phyloP scores from a whole-genome alignment of 2,329 filamentous ascomycete genomes.

The Sphaerulina musiva region DNA sequence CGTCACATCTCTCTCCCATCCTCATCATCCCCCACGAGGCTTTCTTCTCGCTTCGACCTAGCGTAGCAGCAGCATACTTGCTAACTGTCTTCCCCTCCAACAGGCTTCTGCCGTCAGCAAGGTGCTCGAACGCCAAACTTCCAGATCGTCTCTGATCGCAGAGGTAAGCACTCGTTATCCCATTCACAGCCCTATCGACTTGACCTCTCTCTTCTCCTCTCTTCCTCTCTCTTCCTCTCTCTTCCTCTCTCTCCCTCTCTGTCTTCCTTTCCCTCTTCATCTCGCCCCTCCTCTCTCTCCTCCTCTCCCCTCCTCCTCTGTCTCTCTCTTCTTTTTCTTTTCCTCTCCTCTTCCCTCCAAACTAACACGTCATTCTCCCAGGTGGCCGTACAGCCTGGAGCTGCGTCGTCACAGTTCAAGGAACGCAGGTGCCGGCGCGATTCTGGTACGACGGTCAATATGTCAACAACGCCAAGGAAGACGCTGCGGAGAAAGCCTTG shows the following conservation, averaged over 20 bases:
- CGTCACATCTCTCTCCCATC: too few species aligned
- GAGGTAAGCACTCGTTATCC: constrained; percentile 49
- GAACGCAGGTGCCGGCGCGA: constrained; percentile 60
- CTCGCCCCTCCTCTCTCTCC: too few species aligned
- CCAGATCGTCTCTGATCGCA: constrained; percentile 66
- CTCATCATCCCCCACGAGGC: neutral
- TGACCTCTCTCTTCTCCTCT: neutral
- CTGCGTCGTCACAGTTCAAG: constrained; percentile 66
- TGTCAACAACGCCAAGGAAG: constrained; percentile 80
- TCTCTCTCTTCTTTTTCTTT: neutral
- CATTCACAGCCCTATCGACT: neutral
- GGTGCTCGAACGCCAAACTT: constrained; percentile 39
- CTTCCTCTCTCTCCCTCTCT: too few species aligned
- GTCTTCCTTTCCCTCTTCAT: too few species aligned
- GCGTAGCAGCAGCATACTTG: neutral
- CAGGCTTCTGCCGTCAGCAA: constrained; percentile 28
- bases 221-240: too few species aligned
- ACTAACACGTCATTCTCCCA: constrained; percentile 33
- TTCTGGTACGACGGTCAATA: constrained; percentile 91
- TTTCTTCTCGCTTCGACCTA: neutral
- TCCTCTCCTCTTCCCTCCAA: neutral
- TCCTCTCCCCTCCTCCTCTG: neutral
- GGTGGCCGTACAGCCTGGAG: constrained; percentile 90
- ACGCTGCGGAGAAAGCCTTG: constrained; percentile 78
- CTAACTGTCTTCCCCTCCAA: constrained; percentile 1